These are phyloP conservation scores for Exophiala aquamarina DNA, from an alignment of 2,329 filamentous ascomycete genomes.

Conservation along the genomic window DNA sequence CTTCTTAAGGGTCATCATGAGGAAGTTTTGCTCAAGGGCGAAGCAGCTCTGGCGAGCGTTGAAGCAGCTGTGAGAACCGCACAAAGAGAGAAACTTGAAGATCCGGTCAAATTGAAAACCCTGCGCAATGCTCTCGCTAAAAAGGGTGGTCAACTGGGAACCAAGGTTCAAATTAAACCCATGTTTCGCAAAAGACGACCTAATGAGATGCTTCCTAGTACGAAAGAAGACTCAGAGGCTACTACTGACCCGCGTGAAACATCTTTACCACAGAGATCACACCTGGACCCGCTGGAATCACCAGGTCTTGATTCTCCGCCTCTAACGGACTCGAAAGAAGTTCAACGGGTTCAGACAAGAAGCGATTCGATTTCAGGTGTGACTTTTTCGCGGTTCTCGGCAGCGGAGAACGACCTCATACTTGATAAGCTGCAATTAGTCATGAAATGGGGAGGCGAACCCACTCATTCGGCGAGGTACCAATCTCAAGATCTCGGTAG, in stretches of 20 bases:
- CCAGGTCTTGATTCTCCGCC: slow-evolving; percentile 9
- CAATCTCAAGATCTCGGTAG: slow-evolving; percentile 93
- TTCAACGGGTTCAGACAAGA: slow-evolving; percentile 57
- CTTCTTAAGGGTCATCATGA: slow-evolving; percentile 93
- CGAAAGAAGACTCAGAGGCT: slow-evolving; percentile 1
- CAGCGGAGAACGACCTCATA: slow-evolving; percentile 86
- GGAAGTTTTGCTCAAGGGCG: slow-evolving; percentile 90
- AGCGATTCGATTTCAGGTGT: slow-evolving; percentile 86
- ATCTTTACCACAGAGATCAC: slow-evolving; percentile 12
- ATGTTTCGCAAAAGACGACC: slow-evolving; percentile 92
- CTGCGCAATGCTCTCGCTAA: slow-evolving; percentile 85
- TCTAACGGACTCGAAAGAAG: slow-evolving; percentile 27
- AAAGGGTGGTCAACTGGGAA: slow-evolving; percentile 91
- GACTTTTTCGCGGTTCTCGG: slow-evolving; percentile 90
- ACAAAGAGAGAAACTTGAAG: slow-evolving; percentile 76
- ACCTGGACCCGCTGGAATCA: slow-evolving; percentile 4
- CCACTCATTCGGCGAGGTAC: slow-evolving; percentile 94
- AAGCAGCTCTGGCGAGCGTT: slow-evolving; percentile 84
- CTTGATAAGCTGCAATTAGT: slow-evolving; percentile 96
- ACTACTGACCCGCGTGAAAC: slow-evolving; percentile 1
- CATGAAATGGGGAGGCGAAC: slow-evolving; percentile 98
- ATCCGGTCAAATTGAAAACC: slow-evolving; percentile 78
- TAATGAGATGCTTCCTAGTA: slow-evolving; percentile 46
- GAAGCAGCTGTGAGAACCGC: slow-evolving; percentile 83
- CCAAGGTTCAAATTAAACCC: slow-evolving; percentile 98